Conservation (phyloP, 2,329 filamentous ascomycete genomes). For the Sporothrix mexicana region DNA sequence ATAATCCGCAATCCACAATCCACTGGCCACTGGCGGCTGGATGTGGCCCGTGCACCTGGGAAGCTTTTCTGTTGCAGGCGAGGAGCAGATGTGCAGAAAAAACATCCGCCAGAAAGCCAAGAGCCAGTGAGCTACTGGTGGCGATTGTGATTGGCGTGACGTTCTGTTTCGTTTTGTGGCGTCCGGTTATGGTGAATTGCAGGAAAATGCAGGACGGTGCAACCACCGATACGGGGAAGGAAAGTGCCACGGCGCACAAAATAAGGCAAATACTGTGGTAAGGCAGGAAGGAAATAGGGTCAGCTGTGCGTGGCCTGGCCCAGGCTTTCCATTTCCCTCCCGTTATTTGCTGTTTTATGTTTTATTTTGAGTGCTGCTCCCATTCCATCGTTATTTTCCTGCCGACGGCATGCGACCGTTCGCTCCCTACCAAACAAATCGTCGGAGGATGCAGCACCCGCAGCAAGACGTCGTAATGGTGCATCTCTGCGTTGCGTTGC, state of each 20-base stretch:
- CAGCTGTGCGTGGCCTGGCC: background rate
- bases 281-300: background rate
- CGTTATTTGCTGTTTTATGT: background rate
- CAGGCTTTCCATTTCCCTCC: background rate
- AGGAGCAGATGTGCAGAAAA: background rate
- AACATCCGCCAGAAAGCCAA: background rate
- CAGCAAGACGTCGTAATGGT: slow-evolving; percentile 7
- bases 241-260: background rate
- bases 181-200: slow-evolving; percentile 16
- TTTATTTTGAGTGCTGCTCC: background rate
- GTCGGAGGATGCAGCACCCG: background rate
- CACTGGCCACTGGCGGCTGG: slow-evolving; percentile 27
- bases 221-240: background rate
- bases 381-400: background rate
- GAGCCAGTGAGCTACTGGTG: slow-evolving; percentile 2
- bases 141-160: slow-evolving; percentile 28
- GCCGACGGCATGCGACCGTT: background rate
- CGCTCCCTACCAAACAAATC: background rate
- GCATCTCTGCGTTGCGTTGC: background rate
- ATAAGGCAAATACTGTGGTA: slow-evolving; percentile 15
- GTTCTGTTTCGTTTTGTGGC: slow-evolving; percentile 32
- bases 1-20: slow-evolving; percentile 10
- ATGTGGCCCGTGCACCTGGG: slow-evolving; percentile 27
- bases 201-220: background rate
- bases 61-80: background rate